Base-by-base conservation (phyloP, 2,329 filamentous ascomycete genomes). In the Keithomyces neogunnii region DNA sequence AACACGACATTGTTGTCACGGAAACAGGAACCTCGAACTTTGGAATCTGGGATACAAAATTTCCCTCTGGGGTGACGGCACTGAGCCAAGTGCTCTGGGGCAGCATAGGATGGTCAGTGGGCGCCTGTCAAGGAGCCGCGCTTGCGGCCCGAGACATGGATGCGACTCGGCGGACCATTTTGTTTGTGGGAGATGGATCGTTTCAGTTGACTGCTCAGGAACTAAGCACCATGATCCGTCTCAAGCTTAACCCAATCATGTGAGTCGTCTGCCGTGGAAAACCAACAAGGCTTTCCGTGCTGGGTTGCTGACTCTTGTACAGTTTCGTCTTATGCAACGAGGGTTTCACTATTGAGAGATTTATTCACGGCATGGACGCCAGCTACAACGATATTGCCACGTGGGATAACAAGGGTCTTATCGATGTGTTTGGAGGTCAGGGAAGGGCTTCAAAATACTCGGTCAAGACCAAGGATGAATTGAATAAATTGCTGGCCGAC, bases 1-100 rank as follows among this genome's bases (percentile, higher is more conserved):
- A 83, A 50, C 76, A 83, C 45, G 90, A 96, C 61, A 81, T 95
- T 51, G 74, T 96, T 50, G 79, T 95, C 48, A 92, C 89, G 0
- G 90, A 95, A 66, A 95, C 89, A 2, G 90, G 89, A 39, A 96
- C 90, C 0, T 76, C 89, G 52, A 92, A 90, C 70, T 92, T 95
- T 65, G 90, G 90, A 51, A 88, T 93, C 60, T 89, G 87, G 81
- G 88, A 91, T 52, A 91, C 89, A 4, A 80, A 80, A 42, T 93
- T 95, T 71, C 89, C 89, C 0, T 65, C 73, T 3, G 77, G 79
- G n/a, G 86, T 91, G n/a, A 88, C 80, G 6, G 87, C 86, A 19
- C 81, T 95, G 61, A 89, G 81, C 49, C 89, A 93, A 63, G 85
- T 88, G 2, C 80, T 93, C 10, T 70, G 89, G 88, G 65, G 88